Conservation (phyloP, 352 stramenopile genomes). For the Phytophthora agathidicida region DNA sequence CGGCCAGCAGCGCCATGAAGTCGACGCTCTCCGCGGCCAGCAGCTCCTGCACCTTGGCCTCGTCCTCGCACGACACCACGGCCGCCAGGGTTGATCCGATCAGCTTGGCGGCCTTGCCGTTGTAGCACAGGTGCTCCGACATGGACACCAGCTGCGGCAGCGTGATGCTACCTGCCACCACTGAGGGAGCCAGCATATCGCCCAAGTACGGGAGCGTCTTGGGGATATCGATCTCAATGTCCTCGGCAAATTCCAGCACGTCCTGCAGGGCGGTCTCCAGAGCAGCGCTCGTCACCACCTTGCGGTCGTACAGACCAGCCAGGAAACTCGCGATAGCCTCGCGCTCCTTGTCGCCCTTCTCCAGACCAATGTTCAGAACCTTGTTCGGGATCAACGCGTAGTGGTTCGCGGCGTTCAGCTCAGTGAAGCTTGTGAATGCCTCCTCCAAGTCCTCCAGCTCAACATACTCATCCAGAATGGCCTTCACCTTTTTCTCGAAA, state of each 20-base stretch:
- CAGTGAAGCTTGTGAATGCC: constrained; percentile 51
- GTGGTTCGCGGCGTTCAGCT: constrained; percentile 59
- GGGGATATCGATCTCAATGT: constrained; percentile 86
- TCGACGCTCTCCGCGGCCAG: constrained; percentile 40
- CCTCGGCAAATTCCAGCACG: constrained; percentile 75
- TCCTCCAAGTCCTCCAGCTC: constrained; percentile 88
- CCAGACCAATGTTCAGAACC: constrained; percentile 68
- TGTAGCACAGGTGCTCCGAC: constrained; percentile 52
- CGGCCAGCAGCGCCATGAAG: constrained; percentile 47
- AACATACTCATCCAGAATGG: constrained; percentile 88
- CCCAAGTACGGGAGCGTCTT: constrained; percentile 71
- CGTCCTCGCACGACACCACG: constrained; percentile 39
- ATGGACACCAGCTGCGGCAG: constrained; percentile 51
- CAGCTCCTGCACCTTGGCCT: constrained; percentile 49
- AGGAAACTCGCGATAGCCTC: constrained; percentile 59
- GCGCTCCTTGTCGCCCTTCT: constrained; percentile 75
- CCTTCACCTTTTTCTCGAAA: constrained; percentile 88
- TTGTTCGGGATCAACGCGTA: constrained; percentile 58
- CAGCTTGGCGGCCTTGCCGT: constrained; percentile 72
- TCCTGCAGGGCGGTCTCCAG: constrained; percentile 54
- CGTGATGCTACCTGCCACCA: constrained; percentile 48
- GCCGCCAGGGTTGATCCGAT: constrained; percentile 53
- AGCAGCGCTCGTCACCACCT: constrained; percentile 50
- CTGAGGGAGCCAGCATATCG: constrained; percentile 71
- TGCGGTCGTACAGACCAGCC: constrained; percentile 50